Base-by-base conservation (phyloP, 2,329 filamentous ascomycete genomes). In the Colletotrichum tofieldiae region DNA sequence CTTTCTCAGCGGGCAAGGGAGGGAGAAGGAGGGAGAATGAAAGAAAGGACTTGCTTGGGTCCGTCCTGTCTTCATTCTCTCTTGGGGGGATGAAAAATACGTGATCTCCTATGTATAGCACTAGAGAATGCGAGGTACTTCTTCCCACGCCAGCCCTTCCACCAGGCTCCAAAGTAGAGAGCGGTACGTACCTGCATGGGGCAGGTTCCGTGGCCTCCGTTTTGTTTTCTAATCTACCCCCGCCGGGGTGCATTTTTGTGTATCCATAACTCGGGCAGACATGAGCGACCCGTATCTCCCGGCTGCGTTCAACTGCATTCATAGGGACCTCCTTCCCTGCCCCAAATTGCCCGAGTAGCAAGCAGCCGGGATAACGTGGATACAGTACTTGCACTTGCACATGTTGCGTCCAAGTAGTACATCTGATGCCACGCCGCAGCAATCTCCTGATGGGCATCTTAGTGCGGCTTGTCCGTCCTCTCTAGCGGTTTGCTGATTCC, bases 401-500 rank as follows among this genome's bases (percentile, higher is more conserved):
- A 56, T 39, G 54, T 23, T 32, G n/a, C 47, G 23, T 23, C 26
- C 26, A 32, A 5, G 26, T 14, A 32, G 26, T 29, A 52, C 23
- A 16, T 16, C 23, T 23, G 3, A 8, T 23, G 3, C 23, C 32
- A 47, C 60, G 35, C 32, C 62, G 59, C 37, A 64, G 32, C 39
- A 49, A 43, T 18, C 29, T 60, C 32, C 41, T 14, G 32, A 35
- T 43, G 67, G 47, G 39, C 47, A 56, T 60, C 55, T 52, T 68
- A 72, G 58, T 37, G 64, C 35, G 58, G 23, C 54, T n/a, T 18
- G 37, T 54, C 51, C 58, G 26, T 29, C 64, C 43, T 49, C 58
- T 63, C 37, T 51, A 49, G 65, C 35, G 64, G 26, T 39, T 52
- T 26, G 65, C 49, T 39, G 54, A 37, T 69, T 52, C 52, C 58